phyloP scores from a whole-genome alignment of 148 eudicot genomes.

The Simmondsia chinensis region DNA sequence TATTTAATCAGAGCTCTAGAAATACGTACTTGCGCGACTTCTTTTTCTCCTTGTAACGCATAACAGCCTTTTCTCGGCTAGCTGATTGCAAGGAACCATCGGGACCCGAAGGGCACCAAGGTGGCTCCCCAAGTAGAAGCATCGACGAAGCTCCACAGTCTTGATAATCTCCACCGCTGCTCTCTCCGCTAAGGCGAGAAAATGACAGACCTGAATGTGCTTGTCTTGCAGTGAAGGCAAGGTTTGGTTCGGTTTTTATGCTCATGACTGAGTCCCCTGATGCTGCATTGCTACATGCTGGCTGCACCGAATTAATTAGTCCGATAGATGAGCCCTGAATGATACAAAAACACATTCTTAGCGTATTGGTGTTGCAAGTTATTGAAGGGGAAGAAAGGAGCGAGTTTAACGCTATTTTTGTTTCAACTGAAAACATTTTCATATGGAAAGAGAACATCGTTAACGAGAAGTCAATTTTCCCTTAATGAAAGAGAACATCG shows the following conservation, averaged over 20 bases:
- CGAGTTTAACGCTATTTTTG: no score
- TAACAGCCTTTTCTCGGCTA: conserved; percentile 66
- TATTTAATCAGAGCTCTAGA: background rate
- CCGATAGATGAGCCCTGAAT: conserved; percentile 27
- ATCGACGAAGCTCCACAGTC: conserved; percentile 81
- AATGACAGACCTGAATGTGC: conserved; percentile 58
- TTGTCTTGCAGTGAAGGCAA: conserved; percentile 37
- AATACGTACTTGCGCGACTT: conserved; percentile 71
- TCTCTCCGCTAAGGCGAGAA: conserved; percentile 68
- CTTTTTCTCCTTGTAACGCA: conserved; percentile 97
- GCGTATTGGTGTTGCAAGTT: background rate
- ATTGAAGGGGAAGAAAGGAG: no score
- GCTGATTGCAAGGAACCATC: conserved; percentile 40
- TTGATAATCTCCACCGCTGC: conserved; percentile 72
- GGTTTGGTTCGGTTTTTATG: conserved; percentile 51
- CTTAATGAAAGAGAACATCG: no score
- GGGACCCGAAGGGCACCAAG: conserved; percentile 55
- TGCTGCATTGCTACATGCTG: conserved; percentile 48
- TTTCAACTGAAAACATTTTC: no score
- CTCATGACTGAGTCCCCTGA: conserved; percentile 47
- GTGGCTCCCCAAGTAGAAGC: conserved; percentile 76
- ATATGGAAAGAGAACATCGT: no score
- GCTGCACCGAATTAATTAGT: conserved; percentile 21
- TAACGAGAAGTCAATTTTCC: no score
- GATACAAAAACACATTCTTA: conserved; percentile 3